These are phyloP conservation scores for Picea glauca DNA, from an alignment of 75 land plant species.

Conservation along the genomic window DNA sequence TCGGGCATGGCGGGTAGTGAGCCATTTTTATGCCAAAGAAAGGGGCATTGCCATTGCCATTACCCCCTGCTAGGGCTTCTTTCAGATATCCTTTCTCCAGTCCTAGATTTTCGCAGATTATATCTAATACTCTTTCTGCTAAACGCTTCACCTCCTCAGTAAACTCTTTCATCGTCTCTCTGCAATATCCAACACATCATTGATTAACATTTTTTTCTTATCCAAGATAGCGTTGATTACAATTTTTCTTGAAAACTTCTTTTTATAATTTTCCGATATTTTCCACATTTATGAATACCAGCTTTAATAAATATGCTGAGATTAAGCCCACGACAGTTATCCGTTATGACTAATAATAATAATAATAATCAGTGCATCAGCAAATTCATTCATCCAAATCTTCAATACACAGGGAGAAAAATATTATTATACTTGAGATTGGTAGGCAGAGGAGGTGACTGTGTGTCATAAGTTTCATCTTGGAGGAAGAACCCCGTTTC, in stretches of 20 bases:
- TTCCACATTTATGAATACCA: no score
- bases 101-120: constrained; percentile 52
- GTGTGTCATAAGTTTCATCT: constrained; percentile 19
- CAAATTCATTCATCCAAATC: background rate
- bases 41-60: constrained; percentile 14
- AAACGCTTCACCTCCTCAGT: constrained; percentile 22
- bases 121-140: constrained; percentile 41
- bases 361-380: background rate
- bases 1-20: constrained; percentile 59
- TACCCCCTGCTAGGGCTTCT: constrained; percentile 25
- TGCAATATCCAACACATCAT: constrained; percentile 4
- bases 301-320: no score
- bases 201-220: no score
- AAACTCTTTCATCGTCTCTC: constrained; percentile 36
- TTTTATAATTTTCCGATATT: no score
- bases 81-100: constrained; percentile 38
- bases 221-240: no score
- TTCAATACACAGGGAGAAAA: background rate
- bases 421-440: constrained; percentile 25
- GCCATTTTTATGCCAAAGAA: constrained; percentile 53
- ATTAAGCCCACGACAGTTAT: no score
- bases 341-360: no score
- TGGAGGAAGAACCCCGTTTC: constrained; percentile 44
- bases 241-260: background rate
- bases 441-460: constrained; percentile 14